Evolutionary conservation across 1,139 yeast species (phyloP).

Genomic region (Candida sojae): DNA sequence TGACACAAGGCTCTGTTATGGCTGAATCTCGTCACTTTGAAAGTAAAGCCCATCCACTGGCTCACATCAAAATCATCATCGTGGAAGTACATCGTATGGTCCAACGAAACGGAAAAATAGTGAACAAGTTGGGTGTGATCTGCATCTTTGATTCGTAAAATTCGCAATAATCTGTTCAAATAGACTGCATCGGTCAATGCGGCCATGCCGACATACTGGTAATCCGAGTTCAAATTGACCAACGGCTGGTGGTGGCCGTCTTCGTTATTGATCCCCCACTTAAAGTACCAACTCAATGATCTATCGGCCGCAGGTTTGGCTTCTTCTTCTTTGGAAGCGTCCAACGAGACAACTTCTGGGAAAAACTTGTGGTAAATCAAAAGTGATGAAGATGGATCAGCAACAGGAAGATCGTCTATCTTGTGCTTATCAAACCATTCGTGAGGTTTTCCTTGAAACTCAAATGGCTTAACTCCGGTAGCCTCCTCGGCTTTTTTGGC

Average conservation of each 20-base stretch:
- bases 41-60: slow-evolving; percentile 54
- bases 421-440: slow-evolving; percentile 22
- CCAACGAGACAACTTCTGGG: slow-evolving; percentile 30
- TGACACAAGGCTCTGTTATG: slow-evolving; percentile 56
- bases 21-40: slow-evolving; percentile 50
- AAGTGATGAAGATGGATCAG: slow-evolving; percentile 17
- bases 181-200: slow-evolving; percentile 62
- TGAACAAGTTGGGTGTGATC: slow-evolving; percentile 29
- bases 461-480: slow-evolving; percentile 28
- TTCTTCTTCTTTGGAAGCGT: slow-evolving; percentile 27
- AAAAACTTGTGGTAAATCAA: slow-evolving; percentile 39
- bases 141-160: slow-evolving; percentile 23
- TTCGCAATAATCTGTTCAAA: slow-evolving; percentile 29
- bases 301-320: slow-evolving; percentile 31
- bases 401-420: slow-evolving; percentile 19
- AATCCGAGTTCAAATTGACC: slow-evolving; percentile 17
- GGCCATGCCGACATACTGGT: slow-evolving; percentile 61
- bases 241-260: slow-evolving; percentile 13
- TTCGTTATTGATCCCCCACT: slow-evolving; percentile 31
- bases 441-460: slow-evolving; percentile 37
- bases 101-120: slow-evolving; percentile 57
- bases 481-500: slow-evolving; percentile 15
- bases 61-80: slow-evolving; percentile 50
- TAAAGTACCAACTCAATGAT: slow-evolving; percentile 17
- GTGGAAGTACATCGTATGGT: slow-evolving; percentile 70